These are phyloP conservation scores for Pneumocystis jirovecii DNA, from an alignment of 1,139 yeast genomes.

Conservation along the genomic window DNA sequence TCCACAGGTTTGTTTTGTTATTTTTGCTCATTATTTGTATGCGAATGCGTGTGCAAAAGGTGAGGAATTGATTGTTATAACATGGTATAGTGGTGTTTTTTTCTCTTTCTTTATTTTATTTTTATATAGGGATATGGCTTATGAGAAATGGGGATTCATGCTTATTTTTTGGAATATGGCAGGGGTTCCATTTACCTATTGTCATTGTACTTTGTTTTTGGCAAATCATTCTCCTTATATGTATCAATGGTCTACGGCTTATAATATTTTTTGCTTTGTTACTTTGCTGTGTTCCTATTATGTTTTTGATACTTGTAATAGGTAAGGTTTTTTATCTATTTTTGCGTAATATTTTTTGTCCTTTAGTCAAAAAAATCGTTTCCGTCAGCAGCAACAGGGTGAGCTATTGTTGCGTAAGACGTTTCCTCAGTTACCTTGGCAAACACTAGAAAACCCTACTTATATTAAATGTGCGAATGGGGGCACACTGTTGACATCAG, in stretches of 20 bases:
- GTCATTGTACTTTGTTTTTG: conserved; percentile 77
- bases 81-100: conserved; percentile 39
- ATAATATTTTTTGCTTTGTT: conserved; percentile 42
- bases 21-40: conserved; percentile 82
- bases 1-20: conserved; percentile 57
- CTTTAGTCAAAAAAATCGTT: conserved; percentile 74
- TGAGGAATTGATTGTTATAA: conserved; percentile 89
- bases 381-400: conserved; percentile 78
- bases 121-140: conserved; percentile 60
- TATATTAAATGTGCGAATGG: conserved; percentile 79
- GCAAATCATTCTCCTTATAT: conserved; percentile 71
- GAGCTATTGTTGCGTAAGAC: conserved; percentile 60
- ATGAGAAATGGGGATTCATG: conserved; percentile 97
- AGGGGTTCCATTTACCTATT: conserved; percentile 95
- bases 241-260: conserved; percentile 53
- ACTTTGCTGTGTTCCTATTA: conserved; percentile 59
- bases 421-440: conserved; percentile 85
- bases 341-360: neutral
- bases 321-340: neutral
- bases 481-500: conserved; percentile 69
- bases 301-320: conserved; percentile 82
- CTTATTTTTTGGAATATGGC: conserved; percentile 96
- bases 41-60: conserved; percentile 97
- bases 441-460: conserved; percentile 64
- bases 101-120: neutral